A percentile compares a stretch with the other conserved stretches of the same genome.
Evolutionary conservation across 2,329 filamentous ascomycete species (phyloP).

Genomic region (Penicillium sp.): DNA sequence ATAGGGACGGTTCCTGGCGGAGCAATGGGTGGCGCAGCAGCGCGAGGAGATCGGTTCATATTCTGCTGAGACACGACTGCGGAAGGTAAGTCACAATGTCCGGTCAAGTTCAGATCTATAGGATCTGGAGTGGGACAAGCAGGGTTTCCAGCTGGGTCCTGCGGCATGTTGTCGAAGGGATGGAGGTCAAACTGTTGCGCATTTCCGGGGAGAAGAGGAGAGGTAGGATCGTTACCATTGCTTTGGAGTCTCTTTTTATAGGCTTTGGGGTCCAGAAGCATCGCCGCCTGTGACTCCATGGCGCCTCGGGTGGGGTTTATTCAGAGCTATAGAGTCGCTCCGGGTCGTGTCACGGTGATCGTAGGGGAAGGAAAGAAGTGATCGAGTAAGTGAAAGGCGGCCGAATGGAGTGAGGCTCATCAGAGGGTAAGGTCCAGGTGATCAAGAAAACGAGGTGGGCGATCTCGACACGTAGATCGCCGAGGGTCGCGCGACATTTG

Average conservation of each 20-base stretch:
- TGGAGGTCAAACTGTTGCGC: background rate
- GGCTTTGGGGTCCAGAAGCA: constrained; percentile 43
- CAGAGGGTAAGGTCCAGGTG: constrained; percentile 6
- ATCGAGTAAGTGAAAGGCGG: background rate
- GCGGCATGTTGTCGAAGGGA: background rate
- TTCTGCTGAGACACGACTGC: constrained; percentile 22
- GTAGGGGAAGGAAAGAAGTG: background rate
- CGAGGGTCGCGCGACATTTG: constrained; percentile 14
- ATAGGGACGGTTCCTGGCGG: constrained; percentile 26
- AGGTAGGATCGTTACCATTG: constrained; percentile 31
- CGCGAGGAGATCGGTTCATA: constrained; percentile 11
- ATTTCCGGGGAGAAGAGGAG: constrained; percentile 3
- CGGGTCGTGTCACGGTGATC: background rate
- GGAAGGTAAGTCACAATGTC: constrained; percentile 21
- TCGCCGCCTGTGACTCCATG: constrained; percentile 41
- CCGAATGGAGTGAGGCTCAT: constrained; percentile 6
- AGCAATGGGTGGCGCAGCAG: constrained; percentile 12
- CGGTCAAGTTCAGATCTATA: constrained; percentile 13
- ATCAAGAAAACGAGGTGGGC: constrained; percentile 12
- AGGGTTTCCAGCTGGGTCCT: background rate
- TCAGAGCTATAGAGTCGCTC: background rate
- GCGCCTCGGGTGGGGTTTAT: constrained; percentile 5
- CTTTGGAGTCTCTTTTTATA: constrained; percentile 36
- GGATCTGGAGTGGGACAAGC: constrained; percentile 3
- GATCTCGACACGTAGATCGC: constrained; percentile 14